Base-by-base conservation (phyloP, 1,284 basidiomycete species). In the Moniliella sp. region DNA sequence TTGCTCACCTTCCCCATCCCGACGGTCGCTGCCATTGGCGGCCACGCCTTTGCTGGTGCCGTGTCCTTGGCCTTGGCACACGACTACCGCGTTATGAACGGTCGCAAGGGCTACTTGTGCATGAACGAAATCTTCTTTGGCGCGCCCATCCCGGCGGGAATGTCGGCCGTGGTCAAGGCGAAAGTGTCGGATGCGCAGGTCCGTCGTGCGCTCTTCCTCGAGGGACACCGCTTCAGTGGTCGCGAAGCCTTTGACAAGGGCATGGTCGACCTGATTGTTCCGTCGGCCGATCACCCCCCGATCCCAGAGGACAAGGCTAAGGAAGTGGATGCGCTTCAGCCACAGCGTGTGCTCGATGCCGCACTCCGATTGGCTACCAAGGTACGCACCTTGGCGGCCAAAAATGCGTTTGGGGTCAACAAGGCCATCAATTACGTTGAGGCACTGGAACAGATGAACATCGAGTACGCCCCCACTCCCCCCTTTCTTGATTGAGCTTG, bases 21-120 rank as follows among this genome's bases (percentile, higher is more conserved):
- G 27, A 79, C 75, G 3, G 70, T 91, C 40, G 79, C 80, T 17
- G 79, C 80, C 2, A 72, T 91, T 50, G 88, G 86, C 53, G 84
- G 84, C 0, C 84, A 91, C 54, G 76, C 75, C 35, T 91, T 82
- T 27, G 33, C 31, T 25, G n/a, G n/a, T n/a, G n/a, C n/a, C n/a
- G n/a, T n/a, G n/a, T 84, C 2, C 84, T 69, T 8, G 84, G 74
- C 11, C 74, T 81, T 55, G 73, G 21, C 21, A 3, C 88, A 82
- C 58, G 84, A 93, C 61, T 88, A 81, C 62, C 72, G 84, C 18
- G 68, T 91, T 35, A 84, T 88, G 75, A 76, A 71, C n/a, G n/a
- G 79, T 42, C 76, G 74, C 30, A 71, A 73, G 42, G 76, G 77
- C 7, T 84, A 79, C 74, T 64, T 82, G 37, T 80, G 73, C 58